phyloP scores from a whole-genome alignment of 371 early-diverging fungal genomes.

The Circinella umbellata region DNA sequence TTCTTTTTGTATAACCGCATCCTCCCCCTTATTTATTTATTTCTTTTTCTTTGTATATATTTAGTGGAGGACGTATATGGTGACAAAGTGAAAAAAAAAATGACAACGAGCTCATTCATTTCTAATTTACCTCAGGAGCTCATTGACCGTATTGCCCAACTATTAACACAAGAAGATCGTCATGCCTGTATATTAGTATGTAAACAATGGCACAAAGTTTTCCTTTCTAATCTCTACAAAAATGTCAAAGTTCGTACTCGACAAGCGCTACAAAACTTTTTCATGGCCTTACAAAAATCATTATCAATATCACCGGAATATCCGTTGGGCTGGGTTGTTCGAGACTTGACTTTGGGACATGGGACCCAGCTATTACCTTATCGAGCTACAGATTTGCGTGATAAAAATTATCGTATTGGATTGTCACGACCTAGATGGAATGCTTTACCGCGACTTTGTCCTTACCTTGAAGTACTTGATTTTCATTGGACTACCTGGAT shows the following conservation, averaged over 20 bases:
- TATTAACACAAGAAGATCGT: conserved; percentile 10
- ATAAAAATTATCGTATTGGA: conserved; percentile 10
- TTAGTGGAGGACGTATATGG: neutral
- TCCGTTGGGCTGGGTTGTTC: conserved; percentile 3
- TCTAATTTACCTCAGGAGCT: conserved; percentile 9
- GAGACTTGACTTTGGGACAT: conserved; percentile 2
- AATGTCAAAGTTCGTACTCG: conserved; percentile 4
- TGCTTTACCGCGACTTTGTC: conserved; percentile 6
- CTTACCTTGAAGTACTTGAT: conserved; percentile 11
- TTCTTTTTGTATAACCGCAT: too few relatives aligned
- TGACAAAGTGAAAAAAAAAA: neutral
- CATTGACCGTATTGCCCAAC: conserved; percentile 7
- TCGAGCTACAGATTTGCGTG: conserved; percentile 8
- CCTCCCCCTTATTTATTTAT: neutral
- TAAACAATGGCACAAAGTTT: conserved; percentile 7
- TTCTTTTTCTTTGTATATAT: neutral
- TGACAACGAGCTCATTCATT: neutral
- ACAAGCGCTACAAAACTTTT: conserved; percentile 9
- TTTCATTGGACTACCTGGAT: conserved; percentile 18
- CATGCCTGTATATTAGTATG: conserved; percentile 12
- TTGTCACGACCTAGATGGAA: conserved; percentile 3
- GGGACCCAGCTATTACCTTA: neutral
- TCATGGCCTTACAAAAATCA: neutral
- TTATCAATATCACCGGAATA: neutral
- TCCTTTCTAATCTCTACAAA: conserved; percentile 8